These are phyloP conservation scores for Globisporangium carolinianum DNA, from an alignment of 352 stramenopile genomes.

Conservation along the genomic window DNA sequence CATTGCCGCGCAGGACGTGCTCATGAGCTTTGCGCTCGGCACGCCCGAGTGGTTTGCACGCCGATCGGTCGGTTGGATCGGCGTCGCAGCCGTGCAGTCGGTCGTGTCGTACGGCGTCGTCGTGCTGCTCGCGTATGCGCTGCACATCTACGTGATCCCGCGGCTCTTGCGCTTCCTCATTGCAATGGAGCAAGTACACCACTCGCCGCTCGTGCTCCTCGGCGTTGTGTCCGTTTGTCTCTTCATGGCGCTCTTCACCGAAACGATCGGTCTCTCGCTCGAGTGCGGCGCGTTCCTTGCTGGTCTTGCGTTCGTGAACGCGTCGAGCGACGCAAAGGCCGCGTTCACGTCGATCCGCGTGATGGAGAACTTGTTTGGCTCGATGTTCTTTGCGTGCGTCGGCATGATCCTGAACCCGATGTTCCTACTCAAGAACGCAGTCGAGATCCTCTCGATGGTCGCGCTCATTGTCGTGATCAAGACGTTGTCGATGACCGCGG, in stretches of 20 bases:
- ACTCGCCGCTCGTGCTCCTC: slow-evolving; percentile 67
- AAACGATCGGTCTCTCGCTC: slow-evolving; percentile 74
- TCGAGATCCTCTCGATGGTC: slow-evolving; percentile 80
- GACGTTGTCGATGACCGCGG: slow-evolving; percentile 55
- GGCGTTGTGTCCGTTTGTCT: slow-evolving; percentile 81
- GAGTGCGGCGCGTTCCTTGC: slow-evolving; percentile 81
- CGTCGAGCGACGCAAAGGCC: slow-evolving; percentile 49
- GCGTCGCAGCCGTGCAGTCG: slow-evolving; percentile 58
- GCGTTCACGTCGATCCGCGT: slow-evolving; percentile 81
- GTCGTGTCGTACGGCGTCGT: slow-evolving; percentile 69
- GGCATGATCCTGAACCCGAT: slow-evolving; percentile 85
- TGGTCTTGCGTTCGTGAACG: slow-evolving; percentile 72
- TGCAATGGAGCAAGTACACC: slow-evolving; percentile 77
- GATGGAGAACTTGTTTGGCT: slow-evolving; percentile 85
- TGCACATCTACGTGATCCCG: slow-evolving; percentile 71
- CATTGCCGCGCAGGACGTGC: slow-evolving; percentile 78
- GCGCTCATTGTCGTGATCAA: slow-evolving; percentile 76
- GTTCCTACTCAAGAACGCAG: slow-evolving; percentile 70
- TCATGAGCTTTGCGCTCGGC: slow-evolving; percentile 84
- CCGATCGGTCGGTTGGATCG: slow-evolving; percentile 61
- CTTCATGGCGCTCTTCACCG: slow-evolving; percentile 80
- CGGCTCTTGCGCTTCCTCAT: slow-evolving; percentile 63
- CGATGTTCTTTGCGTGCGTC: slow-evolving; percentile 86
- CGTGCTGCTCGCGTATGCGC: slow-evolving; percentile 51
- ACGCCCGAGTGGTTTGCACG: slow-evolving; percentile 83